Base-by-base conservation (phyloP, 2,329 filamentous ascomycete genomes). In the Colletotrichum eremochloae region DNA sequence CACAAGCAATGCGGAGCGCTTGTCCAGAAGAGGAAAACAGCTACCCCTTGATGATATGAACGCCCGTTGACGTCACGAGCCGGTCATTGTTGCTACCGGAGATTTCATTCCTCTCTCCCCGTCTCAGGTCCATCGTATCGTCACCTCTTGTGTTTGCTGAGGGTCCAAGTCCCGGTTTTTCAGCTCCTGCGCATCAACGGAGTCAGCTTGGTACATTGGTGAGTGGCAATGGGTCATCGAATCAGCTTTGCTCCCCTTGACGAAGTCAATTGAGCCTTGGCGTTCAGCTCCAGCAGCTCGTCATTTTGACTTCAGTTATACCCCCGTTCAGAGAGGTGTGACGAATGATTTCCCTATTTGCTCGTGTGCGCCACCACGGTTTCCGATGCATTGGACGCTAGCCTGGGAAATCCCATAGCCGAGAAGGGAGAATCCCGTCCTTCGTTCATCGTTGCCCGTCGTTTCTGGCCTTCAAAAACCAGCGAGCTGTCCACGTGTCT, bases 41-140 rank as follows among this genome's bases (percentile, higher is more conserved):
- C 63, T 63, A 5, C 60, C 68, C 44, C 50, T 20, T 55, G 42
- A 31, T 44, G 15, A 31, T 20, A 31, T 20, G 44, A 33, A 31
- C 53, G 56, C 48, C 66, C 66, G 57, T 69, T 42, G 72, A 74
- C 69, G 72, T 74, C 72, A 68, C 40, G 18, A n/a, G 0, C 50
- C 48, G 57, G 72, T 74, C 72, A 68, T 68, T 40, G 40, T 68
- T 40, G 40, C 2, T 15, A 12, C 44, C 66, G 70, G 72, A 74
- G 66, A 53, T 67, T 67, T 61, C 61, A 31, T 50, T 71, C 73
- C 71, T 60, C 60, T 29, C 33, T 9, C 44, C 53, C 46, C 3
- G 18, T 63, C 18, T 24, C 24, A 24, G 5, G 14, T 40, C 18
- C 36, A 31, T 44, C 44, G 24, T 12, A 20, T 55, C 29, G 31